These are phyloP conservation scores for Plasmodium fragile DNA, from an alignment of 169 alveolate species.

Conservation along the genomic window DNA sequence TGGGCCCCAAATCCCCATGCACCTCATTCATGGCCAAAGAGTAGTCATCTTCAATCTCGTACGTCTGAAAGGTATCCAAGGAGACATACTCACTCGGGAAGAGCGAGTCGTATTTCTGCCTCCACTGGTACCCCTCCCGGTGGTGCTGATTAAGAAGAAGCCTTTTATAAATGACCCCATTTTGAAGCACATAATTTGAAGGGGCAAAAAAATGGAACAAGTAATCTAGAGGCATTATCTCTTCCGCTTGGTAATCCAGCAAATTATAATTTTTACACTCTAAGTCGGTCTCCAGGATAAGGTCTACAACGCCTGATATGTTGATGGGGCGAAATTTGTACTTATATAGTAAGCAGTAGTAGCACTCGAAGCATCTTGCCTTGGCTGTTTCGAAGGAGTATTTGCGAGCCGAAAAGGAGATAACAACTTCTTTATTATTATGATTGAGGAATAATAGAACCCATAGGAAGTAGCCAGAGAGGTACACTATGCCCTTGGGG, in stretches of 20 bases:
- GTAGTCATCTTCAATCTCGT: neutral
- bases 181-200: slow-evolving; percentile 41
- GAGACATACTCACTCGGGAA: slow-evolving; percentile 35
- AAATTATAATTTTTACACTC: slow-evolving; percentile 59
- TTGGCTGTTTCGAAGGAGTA: slow-evolving; percentile 56
- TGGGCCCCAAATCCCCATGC: neutral
- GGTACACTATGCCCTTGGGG: slow-evolving; percentile 65
- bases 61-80: slow-evolving; percentile 2
- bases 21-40: neutral
- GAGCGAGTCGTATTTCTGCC: slow-evolving; percentile 1
- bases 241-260: slow-evolving; percentile 51
- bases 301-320: slow-evolving; percentile 70
- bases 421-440: slow-evolving; percentile 37
- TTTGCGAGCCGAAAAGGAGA: slow-evolving; percentile 67
- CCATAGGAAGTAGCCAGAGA: slow-evolving; percentile 76
- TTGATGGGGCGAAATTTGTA: slow-evolving; percentile 36
- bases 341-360: slow-evolving; percentile 37
- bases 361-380: slow-evolving; percentile 48
- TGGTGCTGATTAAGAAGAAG: neutral
- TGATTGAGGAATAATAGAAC: slow-evolving; percentile 35
- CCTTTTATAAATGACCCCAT: slow-evolving; percentile 30
- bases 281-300: slow-evolving; percentile 34
- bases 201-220: slow-evolving; percentile 67
- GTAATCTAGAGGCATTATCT: slow-evolving; percentile 40
- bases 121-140: neutral